Evolutionary conservation across 1,284 basidiomycete species (phyloP), one percentile per base, ranked within the genome.

Genomic region (Moesziomyces antarcticus): DNA sequence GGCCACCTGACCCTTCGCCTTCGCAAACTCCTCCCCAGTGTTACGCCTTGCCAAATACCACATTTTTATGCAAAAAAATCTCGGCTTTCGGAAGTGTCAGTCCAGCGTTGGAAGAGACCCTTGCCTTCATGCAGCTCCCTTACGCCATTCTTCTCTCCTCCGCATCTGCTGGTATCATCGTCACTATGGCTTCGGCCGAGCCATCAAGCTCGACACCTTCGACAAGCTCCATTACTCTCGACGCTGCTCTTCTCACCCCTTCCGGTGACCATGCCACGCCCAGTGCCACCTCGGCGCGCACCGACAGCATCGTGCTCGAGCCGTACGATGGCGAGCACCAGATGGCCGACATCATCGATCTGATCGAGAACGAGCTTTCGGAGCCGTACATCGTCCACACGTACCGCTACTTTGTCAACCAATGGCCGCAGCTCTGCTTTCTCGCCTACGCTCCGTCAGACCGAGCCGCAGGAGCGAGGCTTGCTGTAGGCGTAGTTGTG

Each of bases 371-470:
- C 24, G 79, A 82, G 61, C 75, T 84, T 89, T 94, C 92, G 77
- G 95, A 98, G 85, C 96, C 95, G 40, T 98, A 94, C 86, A 93
- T 96, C 63, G 91, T 94, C 54, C 94, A 94, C 85, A 94, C 93
- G 1, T 94, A 93, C 25, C 75, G 78, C 46, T 84, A 79, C 62
- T 82, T 82, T 51, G 88, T 99, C 14, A 90, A 93, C 80, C 91
- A 94, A 78, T 99, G 97, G 95, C 96, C 97, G 1, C 90, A 97
- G 83, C 88, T 98, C 20, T 91, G 93, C 5, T 96, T 94, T 84
- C 88, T 98, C 56, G 95, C 55, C 30, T 55, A 60, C 43, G n/a
- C 43, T 6, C 7, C 47, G 8, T 6, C 24, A 24, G 22, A 44
- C 14, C 3, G 5, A 27, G 3, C 24, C 16, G 6, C 16, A 1